A percentile compares a stretch with the other conserved stretches of the same genome.
phyloP scores from a whole-genome alignment of 2,329 filamentous ascomycete species.

The Colletotrichum destructivum region DNA sequence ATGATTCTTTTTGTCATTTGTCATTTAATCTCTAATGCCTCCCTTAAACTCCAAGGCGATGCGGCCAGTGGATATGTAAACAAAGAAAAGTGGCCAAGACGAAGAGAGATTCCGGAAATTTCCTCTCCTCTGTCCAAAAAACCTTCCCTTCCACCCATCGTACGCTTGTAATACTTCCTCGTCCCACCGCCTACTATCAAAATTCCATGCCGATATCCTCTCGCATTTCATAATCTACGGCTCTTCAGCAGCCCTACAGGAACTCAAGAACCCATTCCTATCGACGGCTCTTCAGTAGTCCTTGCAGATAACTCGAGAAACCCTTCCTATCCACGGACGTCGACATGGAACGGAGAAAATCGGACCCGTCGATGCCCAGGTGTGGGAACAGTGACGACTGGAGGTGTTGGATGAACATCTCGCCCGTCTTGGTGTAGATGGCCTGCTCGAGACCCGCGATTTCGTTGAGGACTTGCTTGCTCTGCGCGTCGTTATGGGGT shows the following conservation, averaged over 20 bases:
- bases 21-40: constrained; percentile 43
- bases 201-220: background rate
- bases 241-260: constrained; percentile 73
- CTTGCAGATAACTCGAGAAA: constrained; percentile 76
- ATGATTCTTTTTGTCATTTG: constrained; percentile 42
- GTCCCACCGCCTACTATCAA: constrained; percentile 1
- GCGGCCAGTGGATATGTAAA: constrained; percentile 43
- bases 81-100: constrained; percentile 43
- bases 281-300: constrained; percentile 66
- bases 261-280: constrained; percentile 74
- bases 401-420: constrained; percentile 81
- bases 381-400: constrained; percentile 74
- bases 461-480: constrained; percentile 88
- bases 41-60: constrained; percentile 43
- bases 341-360: constrained; percentile 72
- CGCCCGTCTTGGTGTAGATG: constrained; percentile 91
- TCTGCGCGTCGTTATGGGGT: constrained; percentile 85
- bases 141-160: constrained; percentile 21
- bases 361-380: constrained; percentile 74
- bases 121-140: background rate
- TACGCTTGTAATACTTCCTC: constrained; percentile 20
- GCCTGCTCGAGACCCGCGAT: constrained; percentile 89
- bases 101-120: constrained; percentile 21
- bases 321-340: constrained; percentile 72
- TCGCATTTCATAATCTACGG: constrained; percentile 44